phyloP scores from a whole-genome alignment of 164 flowering plant genomes.

The Santalum album region DNA sequence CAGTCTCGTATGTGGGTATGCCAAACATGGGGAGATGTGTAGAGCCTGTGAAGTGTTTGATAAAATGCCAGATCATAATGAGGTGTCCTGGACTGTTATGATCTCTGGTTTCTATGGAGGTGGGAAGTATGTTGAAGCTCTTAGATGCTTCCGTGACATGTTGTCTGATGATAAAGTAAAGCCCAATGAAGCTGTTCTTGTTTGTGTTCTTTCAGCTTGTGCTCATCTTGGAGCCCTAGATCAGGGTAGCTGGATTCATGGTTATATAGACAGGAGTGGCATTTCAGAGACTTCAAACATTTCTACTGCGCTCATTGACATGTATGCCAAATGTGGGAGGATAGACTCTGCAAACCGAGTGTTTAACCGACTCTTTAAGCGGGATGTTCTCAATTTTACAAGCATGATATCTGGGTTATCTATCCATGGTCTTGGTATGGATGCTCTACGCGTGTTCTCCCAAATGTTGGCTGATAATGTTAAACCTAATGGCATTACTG shows the following conservation, averaged over 20 bases:
- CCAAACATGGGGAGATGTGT: constrained; percentile 29
- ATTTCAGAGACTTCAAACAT: constrained; percentile 22
- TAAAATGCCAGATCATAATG: constrained; percentile 34
- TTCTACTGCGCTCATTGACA: constrained; percentile 47
- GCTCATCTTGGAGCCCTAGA: constrained; percentile 52
- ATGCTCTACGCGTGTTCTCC: constrained; percentile 30
- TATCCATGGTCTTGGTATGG: constrained; percentile 36
- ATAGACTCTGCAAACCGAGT: constrained; percentile 27
- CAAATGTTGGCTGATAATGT: constrained; percentile 28
- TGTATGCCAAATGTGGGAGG: constrained; percentile 62
- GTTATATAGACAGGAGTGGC: constrained; percentile 24
- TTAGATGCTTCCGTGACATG: constrained; percentile 32
- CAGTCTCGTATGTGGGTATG: constrained; percentile 38
- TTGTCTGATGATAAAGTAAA: constrained; percentile 15
- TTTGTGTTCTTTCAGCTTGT: constrained; percentile 51
- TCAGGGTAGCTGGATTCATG: constrained; percentile 43
- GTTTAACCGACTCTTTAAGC: constrained; percentile 16
- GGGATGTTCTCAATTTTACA: constrained; percentile 33
- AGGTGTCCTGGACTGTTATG: constrained; percentile 49
- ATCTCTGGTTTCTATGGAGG: constrained; percentile 34
- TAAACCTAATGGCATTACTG: constrained; percentile 34
- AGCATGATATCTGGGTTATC: constrained; percentile 42
- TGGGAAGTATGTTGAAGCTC: constrained; percentile 32
- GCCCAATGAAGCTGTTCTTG: constrained; percentile 51
- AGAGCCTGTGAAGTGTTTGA: constrained; percentile 28